phyloP scores from a whole-genome alignment of 2,329 filamentous ascomycete genomes.

The Hirsutella minnesotensis region DNA sequence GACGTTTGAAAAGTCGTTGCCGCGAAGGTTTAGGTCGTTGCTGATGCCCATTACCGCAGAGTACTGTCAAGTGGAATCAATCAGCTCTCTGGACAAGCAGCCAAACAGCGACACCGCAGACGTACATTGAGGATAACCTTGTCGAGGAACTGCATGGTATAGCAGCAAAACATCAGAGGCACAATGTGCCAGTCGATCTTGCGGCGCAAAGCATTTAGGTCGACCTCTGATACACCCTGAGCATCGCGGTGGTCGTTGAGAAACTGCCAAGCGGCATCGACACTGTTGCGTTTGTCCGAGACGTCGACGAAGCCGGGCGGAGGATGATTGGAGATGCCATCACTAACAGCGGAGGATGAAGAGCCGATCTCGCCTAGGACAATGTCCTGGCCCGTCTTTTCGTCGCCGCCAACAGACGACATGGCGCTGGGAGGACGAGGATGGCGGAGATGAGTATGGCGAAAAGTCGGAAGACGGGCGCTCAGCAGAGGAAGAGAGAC shows the following conservation, averaged over 20 bases:
- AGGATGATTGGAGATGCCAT: not conserved
- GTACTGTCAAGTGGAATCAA: conserved; percentile 32
- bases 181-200: conserved; percentile 49
- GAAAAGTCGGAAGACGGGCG: not conserved
- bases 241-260: conserved; percentile 29
- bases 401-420: conserved; percentile 11
- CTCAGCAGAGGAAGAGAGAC: not conserved
- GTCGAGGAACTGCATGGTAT: conserved; percentile 52
- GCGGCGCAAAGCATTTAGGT: conserved; percentile 34
- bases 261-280: conserved; percentile 35
- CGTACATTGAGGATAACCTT: conserved; percentile 51
- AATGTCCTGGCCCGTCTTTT: conserved; percentile 3
- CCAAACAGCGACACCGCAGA: conserved; percentile 3
- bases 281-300: conserved; percentile 7
- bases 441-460: not conserved
- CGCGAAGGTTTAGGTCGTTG: conserved; percentile 37
- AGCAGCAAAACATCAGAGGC: conserved; percentile 49
- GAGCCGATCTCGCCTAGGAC: conserved; percentile 8
- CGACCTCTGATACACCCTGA: conserved; percentile 19
- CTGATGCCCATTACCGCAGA: conserved; percentile 53
- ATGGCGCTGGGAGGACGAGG: too few species aligned
- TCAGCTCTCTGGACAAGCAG: too few species aligned
- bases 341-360: conserved; percentile 9
- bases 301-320: not conserved
- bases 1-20: conserved; percentile 51